These are phyloP conservation scores for Phytophthora pinifolia DNA, from an alignment of 352 stramenopile genomes.

Conservation along the genomic window DNA sequence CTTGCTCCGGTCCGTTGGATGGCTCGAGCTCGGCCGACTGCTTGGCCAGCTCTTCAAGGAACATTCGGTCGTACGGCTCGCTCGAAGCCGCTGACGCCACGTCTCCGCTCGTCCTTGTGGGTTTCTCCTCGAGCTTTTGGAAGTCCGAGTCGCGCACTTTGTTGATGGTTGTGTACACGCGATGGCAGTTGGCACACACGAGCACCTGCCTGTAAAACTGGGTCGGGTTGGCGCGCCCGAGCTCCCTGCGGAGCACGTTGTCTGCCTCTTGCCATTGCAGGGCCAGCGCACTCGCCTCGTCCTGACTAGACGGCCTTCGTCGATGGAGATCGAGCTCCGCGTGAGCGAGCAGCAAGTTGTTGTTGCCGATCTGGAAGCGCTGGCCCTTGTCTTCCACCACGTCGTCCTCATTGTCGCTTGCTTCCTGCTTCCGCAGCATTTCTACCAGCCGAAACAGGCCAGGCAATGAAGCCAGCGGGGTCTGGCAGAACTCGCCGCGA, in stretches of 20 bases:
- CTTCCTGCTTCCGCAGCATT: slow-evolving; percentile 5
- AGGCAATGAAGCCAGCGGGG: slow-evolving; percentile 29
- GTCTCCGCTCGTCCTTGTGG: too few relatives aligned
- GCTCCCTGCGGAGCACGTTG: slow-evolving; percentile 56
- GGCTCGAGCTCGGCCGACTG: slow-evolving; percentile 32
- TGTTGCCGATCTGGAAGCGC: slow-evolving; percentile 75
- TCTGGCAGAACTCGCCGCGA: slow-evolving; percentile 67
- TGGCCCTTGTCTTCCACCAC: slow-evolving; percentile 44
- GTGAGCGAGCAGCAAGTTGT: slow-evolving; percentile 65
- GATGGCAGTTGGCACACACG: slow-evolving; percentile 76
- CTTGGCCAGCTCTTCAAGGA: slow-evolving; percentile 66
- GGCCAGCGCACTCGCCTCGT: slow-evolving; percentile 20
- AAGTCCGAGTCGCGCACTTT: slow-evolving; percentile 55
- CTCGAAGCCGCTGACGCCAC: background rate
- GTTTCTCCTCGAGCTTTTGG: too few relatives aligned
- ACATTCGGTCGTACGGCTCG: slow-evolving; percentile 50
- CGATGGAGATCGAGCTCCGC: slow-evolving; percentile 59
- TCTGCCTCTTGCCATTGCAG: slow-evolving; percentile 71
- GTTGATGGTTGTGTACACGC: slow-evolving; percentile 64
- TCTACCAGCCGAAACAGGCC: slow-evolving; percentile 33
- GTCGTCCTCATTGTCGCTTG: slow-evolving; percentile 17
- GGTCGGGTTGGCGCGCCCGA: slow-evolving; percentile 61
- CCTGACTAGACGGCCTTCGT: slow-evolving; percentile 3
- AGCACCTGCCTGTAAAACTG: slow-evolving; percentile 81
- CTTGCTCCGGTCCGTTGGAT: slow-evolving; percentile 20